Base-by-base conservation (phyloP, 768 basidiomycete species). In the Rhizopogon rudus region DNA sequence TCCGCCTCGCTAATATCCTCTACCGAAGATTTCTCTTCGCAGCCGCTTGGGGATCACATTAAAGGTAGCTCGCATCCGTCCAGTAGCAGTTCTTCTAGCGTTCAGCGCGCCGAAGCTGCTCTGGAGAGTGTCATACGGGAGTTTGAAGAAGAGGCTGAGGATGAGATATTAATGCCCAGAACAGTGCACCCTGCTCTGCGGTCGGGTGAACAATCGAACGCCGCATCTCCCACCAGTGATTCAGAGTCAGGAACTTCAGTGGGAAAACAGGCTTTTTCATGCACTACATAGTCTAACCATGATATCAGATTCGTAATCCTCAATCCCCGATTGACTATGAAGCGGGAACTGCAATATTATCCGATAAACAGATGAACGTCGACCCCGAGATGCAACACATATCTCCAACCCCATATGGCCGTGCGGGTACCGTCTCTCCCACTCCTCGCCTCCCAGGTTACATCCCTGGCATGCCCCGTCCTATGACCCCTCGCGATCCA, bases 401-500 rank as follows among this genome's bases (percentile, higher is more conserved):
- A 48, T 86, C 84, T 2, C 86, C 87, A 42, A 73, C 84, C 22
- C 84, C 85, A 28, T 75, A 71, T 44, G 70, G 71, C 57, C 72
- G 82, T 44, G 80, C 81, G 43, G 81, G 75, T 3, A 72, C 74
- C 13, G 68, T 70, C n/a, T 81, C 80, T 31, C 79, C 80, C 33
- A 70, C 71, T 0, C 77, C 80, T 42, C 77, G 81, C 40, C 65
- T 90, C 20, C 91, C 91, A 53, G 91, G 91, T 13, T 93, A 93
- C 69, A 84, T 91, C 54, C 91, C 91, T 22, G 91, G 91, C 10
- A 93, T 93, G 91, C 88, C 88, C 20, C 77, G 91, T 41, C 91
- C 91, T 16, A 91, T 93, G 87, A 93, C 91, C 6, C 91, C 91
- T n/a, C 85, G 83, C 54, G 87, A 90, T 59, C 62, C 73, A 6